Evolutionary conservation across 2,329 filamentous ascomycete genomes (phyloP).

Genomic region (Dendryphion nanum): DNA sequence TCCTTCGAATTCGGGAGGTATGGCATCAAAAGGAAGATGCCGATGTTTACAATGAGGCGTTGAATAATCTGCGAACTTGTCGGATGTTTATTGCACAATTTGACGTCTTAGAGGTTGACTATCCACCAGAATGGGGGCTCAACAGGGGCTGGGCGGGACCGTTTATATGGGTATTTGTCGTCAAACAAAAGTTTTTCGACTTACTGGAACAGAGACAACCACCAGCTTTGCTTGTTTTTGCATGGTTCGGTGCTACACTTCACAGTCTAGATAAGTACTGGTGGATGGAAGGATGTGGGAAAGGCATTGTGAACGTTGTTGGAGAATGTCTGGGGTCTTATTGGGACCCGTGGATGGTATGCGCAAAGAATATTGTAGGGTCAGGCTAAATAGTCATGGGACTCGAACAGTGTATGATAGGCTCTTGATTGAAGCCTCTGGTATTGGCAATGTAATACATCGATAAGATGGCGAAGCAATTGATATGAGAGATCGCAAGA

Average conservation of each 20-base stretch:
- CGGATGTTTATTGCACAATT: constrained; percentile 14
- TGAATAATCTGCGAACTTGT: constrained; percentile 9
- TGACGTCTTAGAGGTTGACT: neutral
- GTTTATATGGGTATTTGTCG: constrained; percentile 17
- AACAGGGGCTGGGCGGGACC: constrained; percentile 13
- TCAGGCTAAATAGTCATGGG: too few species aligned
- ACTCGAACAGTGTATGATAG: too few species aligned
- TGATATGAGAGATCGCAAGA: too few species aligned
- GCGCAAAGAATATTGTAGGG: constrained; percentile 7
- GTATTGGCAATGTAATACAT: too few species aligned
- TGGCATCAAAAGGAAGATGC: constrained; percentile 10
- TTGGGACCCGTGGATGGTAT: constrained; percentile 13
- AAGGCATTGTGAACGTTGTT: constrained; percentile 14
- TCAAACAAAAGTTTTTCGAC: constrained; percentile 11
- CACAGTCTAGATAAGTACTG: constrained; percentile 11
- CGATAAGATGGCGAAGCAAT: too few species aligned
- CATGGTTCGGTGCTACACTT: constrained; percentile 14
- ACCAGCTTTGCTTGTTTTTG: constrained; percentile 17
- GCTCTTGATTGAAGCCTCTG: too few species aligned
- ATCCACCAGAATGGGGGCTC: constrained; percentile 4
- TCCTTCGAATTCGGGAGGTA: constrained; percentile 7
- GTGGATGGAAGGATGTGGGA: constrained; percentile 22
- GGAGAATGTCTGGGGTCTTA: constrained; percentile 15
- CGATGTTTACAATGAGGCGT: constrained; percentile 8
- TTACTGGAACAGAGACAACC: constrained; percentile 18